Evolutionary conservation across 306 rosid species (phyloP).

Genomic region (Betula pendula): DNA sequence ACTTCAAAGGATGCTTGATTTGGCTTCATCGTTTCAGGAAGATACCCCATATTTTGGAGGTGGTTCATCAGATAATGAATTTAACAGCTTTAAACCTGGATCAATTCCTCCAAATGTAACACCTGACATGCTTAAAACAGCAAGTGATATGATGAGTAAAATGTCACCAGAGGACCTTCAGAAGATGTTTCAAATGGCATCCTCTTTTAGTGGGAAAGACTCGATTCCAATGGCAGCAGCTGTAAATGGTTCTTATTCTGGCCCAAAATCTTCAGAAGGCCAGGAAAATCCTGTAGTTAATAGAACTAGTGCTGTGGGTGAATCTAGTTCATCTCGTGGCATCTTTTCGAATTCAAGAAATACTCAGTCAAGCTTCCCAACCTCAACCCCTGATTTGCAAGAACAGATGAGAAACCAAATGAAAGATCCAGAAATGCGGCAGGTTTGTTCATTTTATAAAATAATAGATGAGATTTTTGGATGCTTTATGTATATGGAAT

Average conservation of each 20-base stretch:
- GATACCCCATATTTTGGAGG: conserved; percentile 44
- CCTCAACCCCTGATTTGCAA: conserved; percentile 72
- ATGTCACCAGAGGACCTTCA: conserved; percentile 85
- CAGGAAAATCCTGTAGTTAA: conserved; percentile 38
- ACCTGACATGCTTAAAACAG: conserved; percentile 87
- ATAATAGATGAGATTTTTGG: conserved; percentile 7
- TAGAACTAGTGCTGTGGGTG: conserved; percentile 41
- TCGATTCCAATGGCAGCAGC: conserved; percentile 43
- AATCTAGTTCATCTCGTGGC: conserved; percentile 48
- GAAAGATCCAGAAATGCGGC: conserved; percentile 92
- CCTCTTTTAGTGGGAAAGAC: conserved; percentile 61
- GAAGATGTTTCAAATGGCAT: conserved; percentile 84
- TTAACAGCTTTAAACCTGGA: conserved; percentile 45
- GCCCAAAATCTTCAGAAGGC: conserved; percentile 31
- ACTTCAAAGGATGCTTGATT: conserved; percentile 69
- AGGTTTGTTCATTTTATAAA: conserved; percentile 56
- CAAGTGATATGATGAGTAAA: conserved; percentile 73
- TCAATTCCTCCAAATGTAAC: conserved; percentile 65
- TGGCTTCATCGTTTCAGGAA: conserved; percentile 82
- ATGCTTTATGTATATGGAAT: conserved; percentile 10
- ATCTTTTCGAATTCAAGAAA: conserved; percentile 47
- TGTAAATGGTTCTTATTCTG: conserved; percentile 33
- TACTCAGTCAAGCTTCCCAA: conserved; percentile 57
- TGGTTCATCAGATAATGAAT: conserved; percentile 42
- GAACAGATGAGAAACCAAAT: conserved; percentile 96